A percentile compares a stretch with the other conserved stretches of the same genome.
phyloP scores from a whole-genome alignment of 148 eudicot genomes.

The Amaranthus cruentus region DNA sequence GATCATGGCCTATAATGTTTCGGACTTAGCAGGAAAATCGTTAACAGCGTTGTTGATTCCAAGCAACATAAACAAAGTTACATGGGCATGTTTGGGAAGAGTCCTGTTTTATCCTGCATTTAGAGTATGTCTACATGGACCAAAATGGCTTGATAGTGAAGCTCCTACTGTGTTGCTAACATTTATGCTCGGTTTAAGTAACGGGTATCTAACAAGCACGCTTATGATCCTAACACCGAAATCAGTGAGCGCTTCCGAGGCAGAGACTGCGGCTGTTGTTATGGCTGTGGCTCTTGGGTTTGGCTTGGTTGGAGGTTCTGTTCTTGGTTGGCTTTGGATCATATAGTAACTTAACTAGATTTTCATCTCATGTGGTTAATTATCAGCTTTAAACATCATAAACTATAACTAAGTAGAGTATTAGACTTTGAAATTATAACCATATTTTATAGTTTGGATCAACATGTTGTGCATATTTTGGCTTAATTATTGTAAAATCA shows the following conservation, averaged over 20 bases:
- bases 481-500: no score
- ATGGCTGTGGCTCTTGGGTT: constrained; percentile 71
- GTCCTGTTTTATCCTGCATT: constrained; percentile 65
- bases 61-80: constrained; percentile 39
- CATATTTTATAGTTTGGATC: no score
- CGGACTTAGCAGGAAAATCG: constrained; percentile 69
- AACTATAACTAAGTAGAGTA: no score
- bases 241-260: constrained; percentile 52
- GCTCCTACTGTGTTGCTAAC: constrained; percentile 47
- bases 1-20: constrained; percentile 52
- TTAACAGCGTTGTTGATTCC: constrained; percentile 48
- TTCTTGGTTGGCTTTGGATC: constrained; percentile 85
- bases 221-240: constrained; percentile 81
- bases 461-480: no score
- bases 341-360: constrained; percentile 33
- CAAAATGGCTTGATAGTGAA: constrained; percentile 67
- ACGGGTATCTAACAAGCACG: constrained; percentile 77
- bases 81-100: constrained; percentile 69
- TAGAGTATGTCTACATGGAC: constrained; percentile 64
- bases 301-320: constrained; percentile 74
- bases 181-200: constrained; percentile 56
- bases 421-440: no score
- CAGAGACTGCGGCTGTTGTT: constrained; percentile 71
- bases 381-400: no score
- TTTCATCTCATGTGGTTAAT: no score